Evolutionary conservation across 2,329 filamentous ascomycete genomes (phyloP).

Genomic region (Bertia moriformis): DNA sequence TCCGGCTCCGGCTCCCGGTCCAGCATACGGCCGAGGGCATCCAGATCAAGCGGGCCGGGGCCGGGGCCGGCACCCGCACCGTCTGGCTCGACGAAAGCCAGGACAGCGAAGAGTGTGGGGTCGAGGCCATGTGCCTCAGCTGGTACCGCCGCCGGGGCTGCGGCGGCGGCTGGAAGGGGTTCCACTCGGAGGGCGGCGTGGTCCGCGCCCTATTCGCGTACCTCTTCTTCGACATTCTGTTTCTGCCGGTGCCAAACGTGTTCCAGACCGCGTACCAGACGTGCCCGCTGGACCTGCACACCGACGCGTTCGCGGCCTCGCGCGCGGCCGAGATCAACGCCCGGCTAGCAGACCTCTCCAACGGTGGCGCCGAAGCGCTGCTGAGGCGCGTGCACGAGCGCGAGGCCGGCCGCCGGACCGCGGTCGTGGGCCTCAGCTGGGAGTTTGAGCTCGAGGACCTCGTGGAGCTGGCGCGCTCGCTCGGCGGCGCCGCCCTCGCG

Average conservation of each 20-base stretch:
- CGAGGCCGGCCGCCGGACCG: constrained; percentile 60
- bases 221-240: constrained; percentile 85
- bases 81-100: constrained; percentile 73
- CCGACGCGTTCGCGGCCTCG: constrained; percentile 77
- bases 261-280: constrained; percentile 95
- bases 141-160: constrained; percentile 66
- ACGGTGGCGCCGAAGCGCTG: constrained; percentile 58
- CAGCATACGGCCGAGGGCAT: constrained; percentile 66
- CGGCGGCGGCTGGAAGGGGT: constrained; percentile 98
- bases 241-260: constrained; percentile 86
- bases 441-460: constrained; percentile 68
- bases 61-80: constrained; percentile 51
- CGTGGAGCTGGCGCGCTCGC: constrained; percentile 63
- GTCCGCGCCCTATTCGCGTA: constrained; percentile 81
- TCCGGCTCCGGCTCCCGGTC: constrained; percentile 59
- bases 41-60: constrained; percentile 50
- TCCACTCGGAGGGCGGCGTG: constrained; percentile 83
- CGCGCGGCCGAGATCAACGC: constrained; percentile 82
- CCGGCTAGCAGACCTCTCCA: constrained; percentile 72
- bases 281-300: constrained; percentile 81
- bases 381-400: constrained; percentile 53
- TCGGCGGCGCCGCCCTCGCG: constrained; percentile 66
- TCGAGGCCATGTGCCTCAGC: constrained; percentile 87
- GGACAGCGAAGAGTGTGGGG: constrained; percentile 60
- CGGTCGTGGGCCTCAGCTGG: constrained; percentile 87